phyloP scores from a whole-genome alignment of 345 rosid species.

The Citrus glauca region DNA sequence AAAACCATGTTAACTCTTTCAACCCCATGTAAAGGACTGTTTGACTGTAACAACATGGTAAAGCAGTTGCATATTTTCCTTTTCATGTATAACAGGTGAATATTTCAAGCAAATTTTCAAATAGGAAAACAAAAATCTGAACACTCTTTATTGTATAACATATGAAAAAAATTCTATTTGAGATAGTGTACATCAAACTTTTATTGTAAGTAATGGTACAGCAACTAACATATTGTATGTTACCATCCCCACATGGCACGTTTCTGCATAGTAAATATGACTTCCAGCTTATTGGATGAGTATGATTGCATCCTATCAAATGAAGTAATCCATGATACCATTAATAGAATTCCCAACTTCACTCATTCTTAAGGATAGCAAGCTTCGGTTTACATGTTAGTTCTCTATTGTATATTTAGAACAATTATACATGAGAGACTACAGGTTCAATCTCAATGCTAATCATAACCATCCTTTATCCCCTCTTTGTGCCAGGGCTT shows the following conservation, averaged over 20 bases:
- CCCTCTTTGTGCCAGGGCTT: background rate
- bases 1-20: background rate
- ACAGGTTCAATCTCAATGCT: background rate
- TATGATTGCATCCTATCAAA: background rate
- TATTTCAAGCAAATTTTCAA: background rate
- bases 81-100: background rate
- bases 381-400: background rate
- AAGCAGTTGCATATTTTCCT: background rate
- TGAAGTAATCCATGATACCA: background rate
- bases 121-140: background rate
- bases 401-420: background rate
- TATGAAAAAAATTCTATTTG: background rate
- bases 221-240: background rate
- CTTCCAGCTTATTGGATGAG: background rate
- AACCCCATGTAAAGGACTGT: background rate
- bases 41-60: background rate
- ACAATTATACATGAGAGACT: background rate
- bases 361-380: background rate
- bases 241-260: background rate
- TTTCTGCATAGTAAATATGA: background rate
- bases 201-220: background rate
- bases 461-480: background rate
- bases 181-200: background rate
- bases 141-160: background rate
- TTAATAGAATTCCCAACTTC: background rate